Percentiles rank a stretch among this genome's conserved stretches.
Evolutionary conservation across 208 protist genomes (phyloP).

Genomic region (Acanthamoeba castellanii): DNA sequence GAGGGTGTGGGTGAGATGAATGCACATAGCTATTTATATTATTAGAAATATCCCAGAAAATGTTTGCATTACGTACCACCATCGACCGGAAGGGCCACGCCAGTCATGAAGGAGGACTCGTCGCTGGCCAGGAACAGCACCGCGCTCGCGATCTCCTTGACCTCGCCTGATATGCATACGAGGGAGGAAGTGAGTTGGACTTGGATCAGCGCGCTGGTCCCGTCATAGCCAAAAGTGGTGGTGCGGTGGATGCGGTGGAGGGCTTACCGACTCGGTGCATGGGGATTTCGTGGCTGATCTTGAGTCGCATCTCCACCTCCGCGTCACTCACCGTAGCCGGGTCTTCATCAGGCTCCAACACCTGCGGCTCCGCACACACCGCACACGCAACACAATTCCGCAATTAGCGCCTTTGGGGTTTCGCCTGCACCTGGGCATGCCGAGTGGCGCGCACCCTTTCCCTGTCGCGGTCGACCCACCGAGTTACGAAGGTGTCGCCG

Average conservation of each 20-base stretch:
- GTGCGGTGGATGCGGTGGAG: background rate
- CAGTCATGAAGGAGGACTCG: constrained; percentile 74
- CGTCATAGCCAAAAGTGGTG: background rate
- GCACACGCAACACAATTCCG: too few relatives aligned
- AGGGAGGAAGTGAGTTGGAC: background rate
- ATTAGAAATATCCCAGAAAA: background rate
- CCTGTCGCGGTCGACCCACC: constrained; percentile 69
- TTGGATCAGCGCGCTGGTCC: background rate
- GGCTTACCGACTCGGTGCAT: constrained; percentile 61
- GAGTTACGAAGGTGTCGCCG: constrained; percentile 74
- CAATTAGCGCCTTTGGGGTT: too few relatives aligned
- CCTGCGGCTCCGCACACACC: background rate
- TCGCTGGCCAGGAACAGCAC: constrained; percentile 75
- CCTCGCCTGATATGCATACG: background rate
- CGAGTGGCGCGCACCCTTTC: background rate
- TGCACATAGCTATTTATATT: background rate
- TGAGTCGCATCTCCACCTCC: constrained; percentile 55
- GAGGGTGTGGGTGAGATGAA: background rate
- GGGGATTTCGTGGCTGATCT: constrained; percentile 72
- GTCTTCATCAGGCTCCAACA: constrained; percentile 71
- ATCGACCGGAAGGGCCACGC: constrained; percentile 67
- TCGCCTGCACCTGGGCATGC: background rate
- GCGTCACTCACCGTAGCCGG: background rate
- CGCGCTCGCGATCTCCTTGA: constrained; percentile 57
- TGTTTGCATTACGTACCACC: background rate